Base-by-base conservation (phyloP, 164 flowering plant species). In the Sedum album region DNA sequence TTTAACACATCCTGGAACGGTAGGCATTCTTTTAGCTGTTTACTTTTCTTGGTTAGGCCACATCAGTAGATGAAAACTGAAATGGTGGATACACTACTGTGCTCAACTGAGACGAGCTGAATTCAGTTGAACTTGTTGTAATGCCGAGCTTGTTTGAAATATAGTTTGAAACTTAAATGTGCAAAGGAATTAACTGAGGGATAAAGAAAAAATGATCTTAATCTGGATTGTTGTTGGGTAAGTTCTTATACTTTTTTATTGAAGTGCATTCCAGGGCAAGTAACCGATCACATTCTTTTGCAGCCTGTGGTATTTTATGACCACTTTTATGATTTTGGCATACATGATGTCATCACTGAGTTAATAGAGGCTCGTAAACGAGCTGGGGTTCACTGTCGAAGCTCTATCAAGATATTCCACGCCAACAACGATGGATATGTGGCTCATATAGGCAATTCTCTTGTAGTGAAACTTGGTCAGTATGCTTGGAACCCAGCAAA, bases 1-100 rank as follows among this genome's bases (percentile, higher is more conserved):
- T 72, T 70, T 86, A 68, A 82, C 85, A 8, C 90, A 86, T 76
- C 87, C 90, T 53, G 90, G 90, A 72, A 82, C 83, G 67, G 85
- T 79, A 78, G 77, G 38, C 67, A 66, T 60, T 57, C 62, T 57
- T 28, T 57, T 13, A 4, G 13, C 20, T 57, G 11, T 17, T 26
- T 57, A 2, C 2, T 13, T 57, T 26, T 55, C 30, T 26, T 55
- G 26, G 60, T 6, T 26, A 25, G 33, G 14, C 18, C 62, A 28
- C 13, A 13, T 28, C 33, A 1, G 14, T 14, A 57, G 62, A 57
- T 57, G 20, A 57, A 55, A 57, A 57, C 11, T 57, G 33, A 57
- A 57, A 57, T 44, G 48, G 11, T 57, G 31, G 62, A 57, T 17
- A 57, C 33, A 2, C 31, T 57, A 10, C 62, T 51, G 15, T 13